Evolutionary conservation across 495 filamentous ascomycete species (phyloP), one percentile per base, ranked within the genome.

Genomic region (Lentithecium fluviatile): DNA sequence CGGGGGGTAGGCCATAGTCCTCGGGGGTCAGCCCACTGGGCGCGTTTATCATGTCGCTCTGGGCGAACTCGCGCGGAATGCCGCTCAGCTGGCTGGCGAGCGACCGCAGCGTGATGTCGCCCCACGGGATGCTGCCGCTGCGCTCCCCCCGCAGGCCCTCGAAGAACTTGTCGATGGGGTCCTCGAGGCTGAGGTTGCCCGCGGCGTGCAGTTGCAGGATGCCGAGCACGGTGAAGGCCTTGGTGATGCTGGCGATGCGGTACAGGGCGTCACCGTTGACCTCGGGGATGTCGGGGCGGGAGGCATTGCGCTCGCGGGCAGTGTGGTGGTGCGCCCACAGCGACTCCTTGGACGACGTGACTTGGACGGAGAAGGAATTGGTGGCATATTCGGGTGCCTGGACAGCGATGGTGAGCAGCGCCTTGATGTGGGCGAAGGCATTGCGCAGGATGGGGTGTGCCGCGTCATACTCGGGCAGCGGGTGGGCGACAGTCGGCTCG

Each of bases 81-180:
- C 73, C 73, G 24, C 71, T 73, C 2, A 73, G 63, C 45, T 75
- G 73, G 47, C 68, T 71, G 3, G 73, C 73, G 11, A 75, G 51
- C 11, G 47, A 59, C 42, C 73, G 64, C 38, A 75, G 53, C 2
- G 73, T 75, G 56, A 75, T 75, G 50, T 73, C 68, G 32, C 68
- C 64, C 71, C 71, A 75, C n/a, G 68, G 70, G 0, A 74, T 59
- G 15, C 21, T 58, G 11, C 69, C 69, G 6, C 34, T 45, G 47
- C 69, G 48, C 37, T 57, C 19, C 8, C 24, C 61, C 15, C 36
- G 40, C 42, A 75, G 54, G 43, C 70, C 68, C 11, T 52, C 52
- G 19, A 74, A 56, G 58, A 72, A 75, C 24, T 55, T 56, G 42
- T 58, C 64, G 10, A 75, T 45, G 0, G 71, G 57, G 43, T 70